phyloP scores from a whole-genome alignment of 345 rosid species.

The Bruguiera parviflora region DNA sequence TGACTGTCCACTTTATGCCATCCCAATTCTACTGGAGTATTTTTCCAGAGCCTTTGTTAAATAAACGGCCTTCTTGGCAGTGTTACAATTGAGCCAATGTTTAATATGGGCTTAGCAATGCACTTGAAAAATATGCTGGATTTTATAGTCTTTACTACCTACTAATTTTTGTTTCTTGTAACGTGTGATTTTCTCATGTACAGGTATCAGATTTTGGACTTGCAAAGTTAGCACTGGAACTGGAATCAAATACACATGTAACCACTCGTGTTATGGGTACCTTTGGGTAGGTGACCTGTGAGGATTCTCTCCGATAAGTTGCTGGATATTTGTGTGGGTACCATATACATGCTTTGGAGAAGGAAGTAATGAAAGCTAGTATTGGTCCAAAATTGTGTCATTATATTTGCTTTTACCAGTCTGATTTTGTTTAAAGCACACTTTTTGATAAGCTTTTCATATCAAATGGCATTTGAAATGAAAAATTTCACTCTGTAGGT shows the following conservation, averaged over 20 bases:
- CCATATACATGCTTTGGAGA: no score
- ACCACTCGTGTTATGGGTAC: constrained; percentile 99
- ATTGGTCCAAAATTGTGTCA: no score
- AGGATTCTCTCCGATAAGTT: not conserved
- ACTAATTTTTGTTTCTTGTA: constrained; percentile 2
- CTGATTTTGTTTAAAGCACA: no score
- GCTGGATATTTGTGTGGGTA: not conserved
- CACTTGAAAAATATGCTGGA: constrained; percentile 4
- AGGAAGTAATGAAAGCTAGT: not conserved
- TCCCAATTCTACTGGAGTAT: constrained; percentile 7
- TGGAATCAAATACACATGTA: constrained; percentile 86
- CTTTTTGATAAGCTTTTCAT: no score
- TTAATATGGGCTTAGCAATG: not conserved
- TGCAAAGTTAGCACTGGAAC: constrained; percentile 67
- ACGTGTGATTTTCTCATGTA: not conserved
- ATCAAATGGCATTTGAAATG: no score
- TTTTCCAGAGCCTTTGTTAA: not conserved
- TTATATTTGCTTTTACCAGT: no score
- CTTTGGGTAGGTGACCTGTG: constrained; percentile 61
- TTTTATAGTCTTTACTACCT: not conserved
- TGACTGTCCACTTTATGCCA: not conserved
- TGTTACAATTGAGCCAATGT: not conserved
- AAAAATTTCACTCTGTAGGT: no score
- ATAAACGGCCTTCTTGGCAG: not conserved
- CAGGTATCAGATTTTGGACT: constrained; percentile 98